Percentiles rank a stretch among this genome's conserved stretches.
Evolutionary conservation across 2,329 filamentous ascomycete species (phyloP).

Genomic region (Ceratocystis destructans): DNA sequence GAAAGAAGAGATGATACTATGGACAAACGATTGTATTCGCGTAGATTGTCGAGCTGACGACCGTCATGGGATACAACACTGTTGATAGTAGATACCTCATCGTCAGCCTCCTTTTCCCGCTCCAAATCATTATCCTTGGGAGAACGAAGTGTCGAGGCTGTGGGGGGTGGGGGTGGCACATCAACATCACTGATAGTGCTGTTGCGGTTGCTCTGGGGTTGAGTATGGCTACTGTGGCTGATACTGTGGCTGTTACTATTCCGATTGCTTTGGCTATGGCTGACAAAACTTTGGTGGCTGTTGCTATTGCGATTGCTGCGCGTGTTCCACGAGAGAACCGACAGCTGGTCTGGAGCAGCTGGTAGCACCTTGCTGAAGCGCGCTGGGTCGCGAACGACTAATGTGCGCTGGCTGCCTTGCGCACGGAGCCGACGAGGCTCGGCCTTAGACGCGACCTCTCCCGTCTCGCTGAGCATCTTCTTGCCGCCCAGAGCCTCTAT

Average conservation of each 20-base stretch:
- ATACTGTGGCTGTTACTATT: slow-evolving; percentile 24
- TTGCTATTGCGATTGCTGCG: background rate
- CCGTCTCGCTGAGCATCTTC: slow-evolving; percentile 47
- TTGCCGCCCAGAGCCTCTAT: slow-evolving; percentile 58
- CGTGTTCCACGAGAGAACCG: slow-evolving; percentile 8
- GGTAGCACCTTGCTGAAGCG: slow-evolving; percentile 25
- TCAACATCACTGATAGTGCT: slow-evolving; percentile 19
- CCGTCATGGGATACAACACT: slow-evolving; percentile 46
- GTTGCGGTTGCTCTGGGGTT: slow-evolving; percentile 25
- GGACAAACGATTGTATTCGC: slow-evolving; percentile 46
- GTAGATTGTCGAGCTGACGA: slow-evolving; percentile 42
- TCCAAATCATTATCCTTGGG: background rate
- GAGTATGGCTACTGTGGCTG: background rate
- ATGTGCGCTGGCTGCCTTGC: slow-evolving; percentile 33
- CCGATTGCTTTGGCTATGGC: background rate
- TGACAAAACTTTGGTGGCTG: background rate
- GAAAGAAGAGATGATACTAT: slow-evolving; percentile 44
- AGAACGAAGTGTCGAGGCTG: background rate
- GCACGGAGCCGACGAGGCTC: slow-evolving; percentile 25
- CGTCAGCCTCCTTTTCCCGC: slow-evolving; percentile 25
- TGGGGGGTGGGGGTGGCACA: slow-evolving; percentile 4
- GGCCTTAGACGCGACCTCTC: slow-evolving; percentile 35
- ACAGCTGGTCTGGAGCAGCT: slow-evolving; percentile 10
- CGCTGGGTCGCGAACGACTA: slow-evolving; percentile 36
- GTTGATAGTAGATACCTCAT: slow-evolving; percentile 44